Evolutionary conservation across 2,329 filamentous ascomycete genomes (phyloP).

Genomic region (Madurella fahalii): DNA sequence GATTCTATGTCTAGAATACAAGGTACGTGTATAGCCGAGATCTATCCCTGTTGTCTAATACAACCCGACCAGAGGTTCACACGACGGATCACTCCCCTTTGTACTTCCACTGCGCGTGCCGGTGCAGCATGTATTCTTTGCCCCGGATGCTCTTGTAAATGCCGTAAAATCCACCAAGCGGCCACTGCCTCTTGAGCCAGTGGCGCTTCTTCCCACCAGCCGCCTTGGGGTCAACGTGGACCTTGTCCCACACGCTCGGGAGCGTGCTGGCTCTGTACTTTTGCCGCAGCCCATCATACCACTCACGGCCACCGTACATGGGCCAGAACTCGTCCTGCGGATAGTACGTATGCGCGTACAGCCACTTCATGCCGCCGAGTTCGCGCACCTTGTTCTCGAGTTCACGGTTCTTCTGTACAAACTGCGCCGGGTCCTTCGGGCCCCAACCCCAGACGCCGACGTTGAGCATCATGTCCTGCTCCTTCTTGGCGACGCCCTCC

Average conservation of each 20-base stretch:
- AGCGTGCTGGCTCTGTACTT: constrained; percentile 61
- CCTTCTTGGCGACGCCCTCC: constrained; percentile 18
- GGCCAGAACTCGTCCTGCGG: constrained; percentile 55
- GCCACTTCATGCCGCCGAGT: constrained; percentile 77
- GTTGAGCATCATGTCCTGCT: constrained; percentile 48
- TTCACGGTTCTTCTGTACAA: constrained; percentile 64
- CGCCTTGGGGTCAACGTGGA: constrained; percentile 44
- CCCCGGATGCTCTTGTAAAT: constrained; percentile 57
- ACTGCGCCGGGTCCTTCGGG: constrained; percentile 51
- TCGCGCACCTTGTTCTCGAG: constrained; percentile 66
- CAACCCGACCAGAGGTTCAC: background rate
- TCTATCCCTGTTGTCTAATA: background rate
- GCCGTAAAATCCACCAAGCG: constrained; percentile 56
- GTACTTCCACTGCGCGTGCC: constrained; percentile 52
- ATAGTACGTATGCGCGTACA: constrained; percentile 85
- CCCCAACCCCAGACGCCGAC: constrained; percentile 79
- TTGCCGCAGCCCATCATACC: constrained; percentile 58
- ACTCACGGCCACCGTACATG: constrained; percentile 46
- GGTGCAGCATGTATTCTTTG: constrained; percentile 52
- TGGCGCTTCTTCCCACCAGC: constrained; percentile 37
- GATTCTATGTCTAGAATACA: background rate
- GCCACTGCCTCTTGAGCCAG: constrained; percentile 47
- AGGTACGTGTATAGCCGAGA: background rate
- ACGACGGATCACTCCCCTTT: constrained; percentile 28
- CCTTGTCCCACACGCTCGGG: constrained; percentile 68